phyloP scores from a whole-genome alignment of 2,329 filamentous ascomycete genomes.

The Huntiella decipiens region DNA sequence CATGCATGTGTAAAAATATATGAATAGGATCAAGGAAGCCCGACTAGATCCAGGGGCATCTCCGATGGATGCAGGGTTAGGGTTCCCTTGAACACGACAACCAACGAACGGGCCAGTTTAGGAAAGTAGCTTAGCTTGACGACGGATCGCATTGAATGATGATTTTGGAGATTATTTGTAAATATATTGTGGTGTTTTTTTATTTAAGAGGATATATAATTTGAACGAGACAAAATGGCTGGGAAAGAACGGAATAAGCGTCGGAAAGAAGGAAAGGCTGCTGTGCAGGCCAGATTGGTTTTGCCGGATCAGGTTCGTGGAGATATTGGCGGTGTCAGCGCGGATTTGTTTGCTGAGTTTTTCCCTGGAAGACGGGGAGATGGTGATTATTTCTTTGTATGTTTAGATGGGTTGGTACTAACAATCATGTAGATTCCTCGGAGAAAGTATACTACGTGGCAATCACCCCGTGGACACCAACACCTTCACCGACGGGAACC shows the following conservation, averaged over 20 bases:
- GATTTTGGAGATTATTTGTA: no score
- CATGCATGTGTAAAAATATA: no score
- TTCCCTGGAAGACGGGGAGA: constrained; percentile 32
- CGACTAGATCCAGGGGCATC: no score
- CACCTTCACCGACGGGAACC: constrained; percentile 36
- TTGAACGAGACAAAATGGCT: constrained; percentile 2
- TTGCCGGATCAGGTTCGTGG: constrained; percentile 73
- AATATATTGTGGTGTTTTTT: no score
- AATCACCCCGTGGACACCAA: constrained; percentile 54
- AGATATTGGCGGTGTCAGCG: constrained; percentile 69
- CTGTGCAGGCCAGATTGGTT: constrained; percentile 61
- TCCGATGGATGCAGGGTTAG: no score
- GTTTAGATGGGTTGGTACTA: constrained; percentile 10
- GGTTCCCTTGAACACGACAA: no score
- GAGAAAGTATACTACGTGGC: constrained; percentile 42
- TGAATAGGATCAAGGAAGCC: no score
- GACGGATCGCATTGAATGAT: no score
- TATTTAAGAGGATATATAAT: neutral
- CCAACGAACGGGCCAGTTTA: no score
- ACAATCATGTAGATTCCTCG: constrained; percentile 13
- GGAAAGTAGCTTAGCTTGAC: no score
- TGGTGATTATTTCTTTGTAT: neutral
- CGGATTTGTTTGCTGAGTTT: constrained; percentile 67
- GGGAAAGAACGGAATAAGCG: constrained; percentile 4
- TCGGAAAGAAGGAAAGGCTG: constrained; percentile 41